phyloP scores from a whole-genome alignment of 441 rosid genomes.

The Hypseocharis bilobata region DNA sequence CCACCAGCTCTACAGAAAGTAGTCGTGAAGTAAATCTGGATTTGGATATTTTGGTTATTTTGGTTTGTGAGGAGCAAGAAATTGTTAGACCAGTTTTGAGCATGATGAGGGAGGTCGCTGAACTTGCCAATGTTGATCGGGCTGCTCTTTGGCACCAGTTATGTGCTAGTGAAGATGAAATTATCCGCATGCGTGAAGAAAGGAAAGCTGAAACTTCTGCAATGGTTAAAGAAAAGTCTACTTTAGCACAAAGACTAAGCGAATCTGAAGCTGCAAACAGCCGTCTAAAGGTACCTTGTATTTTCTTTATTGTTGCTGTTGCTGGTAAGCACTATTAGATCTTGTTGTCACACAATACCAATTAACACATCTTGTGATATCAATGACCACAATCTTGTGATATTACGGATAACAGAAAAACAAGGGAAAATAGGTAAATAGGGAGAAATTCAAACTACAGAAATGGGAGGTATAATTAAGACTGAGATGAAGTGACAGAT shows the following conservation, averaged over 20 bases:
- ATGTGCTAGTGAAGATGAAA: conserved; percentile 75
- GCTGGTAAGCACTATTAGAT: conserved; percentile 5
- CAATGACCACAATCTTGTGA: no score
- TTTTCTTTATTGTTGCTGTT: conserved; percentile 18
- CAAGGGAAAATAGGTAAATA: background rate
- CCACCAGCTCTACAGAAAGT: conserved; percentile 57
- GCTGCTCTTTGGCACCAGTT: conserved; percentile 96
- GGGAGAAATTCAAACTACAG: background rate
- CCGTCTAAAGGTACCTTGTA: conserved; percentile 66
- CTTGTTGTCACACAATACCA: background rate
- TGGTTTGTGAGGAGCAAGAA: conserved; percentile 81
- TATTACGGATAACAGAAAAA: background rate
- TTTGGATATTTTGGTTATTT: conserved; percentile 69
- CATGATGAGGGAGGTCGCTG: conserved; percentile 85
- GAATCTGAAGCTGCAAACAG: conserved; percentile 66
- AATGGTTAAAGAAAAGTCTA: conserved; percentile 56
- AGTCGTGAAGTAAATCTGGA: conserved; percentile 57
- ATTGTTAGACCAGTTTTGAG: conserved; percentile 59
- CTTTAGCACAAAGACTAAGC: conserved; percentile 50
- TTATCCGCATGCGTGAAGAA: conserved; percentile 59
- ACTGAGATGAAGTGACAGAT: background rate
- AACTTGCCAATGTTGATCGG: conserved; percentile 85
- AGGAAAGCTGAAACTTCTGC: conserved; percentile 56
- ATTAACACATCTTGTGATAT: no score
- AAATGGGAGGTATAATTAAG: background rate